Base-by-base conservation (phyloP, 2,329 filamentous ascomycete genomes). In the Xylaria sp. region DNA sequence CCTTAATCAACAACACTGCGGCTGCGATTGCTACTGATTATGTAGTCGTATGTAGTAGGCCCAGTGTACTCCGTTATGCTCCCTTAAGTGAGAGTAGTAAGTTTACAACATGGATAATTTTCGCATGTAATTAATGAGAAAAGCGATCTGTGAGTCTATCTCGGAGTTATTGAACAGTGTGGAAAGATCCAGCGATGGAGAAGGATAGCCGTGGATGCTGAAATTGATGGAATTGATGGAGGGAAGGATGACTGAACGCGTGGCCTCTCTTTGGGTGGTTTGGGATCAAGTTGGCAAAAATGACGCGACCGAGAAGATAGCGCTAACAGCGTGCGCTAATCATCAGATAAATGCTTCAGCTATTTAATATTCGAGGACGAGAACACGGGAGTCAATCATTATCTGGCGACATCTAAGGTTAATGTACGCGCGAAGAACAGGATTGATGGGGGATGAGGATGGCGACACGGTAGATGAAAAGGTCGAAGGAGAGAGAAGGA, bases 51-150 rank as follows among this genome's bases (percentile, higher is more conserved):
- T 62, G 72, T 72, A 68, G 71, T 73, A 58, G 63, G 56, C 68
- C 67, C 68, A 74, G 71, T 58, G 64, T 65, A 63, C 51, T 66
- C 71, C 65, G 72, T 75, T 74, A 75, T 74, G 68, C 72, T 75
- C 75, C 72, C 75, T 76, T 77, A 74, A 72, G 65, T 75, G 75
- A 76, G 74, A 75, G 74, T 42, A 71, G 72, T 70, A 71, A 74
- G 68, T 75, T 77, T 77, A 77, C 75, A 73, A 74, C 68, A 76
- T 74, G 68, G 70, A 68, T 56, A 46, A 46, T 62, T 63, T 62
- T 68, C 65, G 70, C 68, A 72, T 68, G 59, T 65, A 68, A 72
- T 67, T 70, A 70, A 68, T 70, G 57, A 65, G 49, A 64, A 60
- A 66, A 59, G 44, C 46, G 63, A 53, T 66, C 57, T 66, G 60